Conservation (phyloP, 2,329 filamentous ascomycete genomes). For the Verticillium nubilum region DNA sequence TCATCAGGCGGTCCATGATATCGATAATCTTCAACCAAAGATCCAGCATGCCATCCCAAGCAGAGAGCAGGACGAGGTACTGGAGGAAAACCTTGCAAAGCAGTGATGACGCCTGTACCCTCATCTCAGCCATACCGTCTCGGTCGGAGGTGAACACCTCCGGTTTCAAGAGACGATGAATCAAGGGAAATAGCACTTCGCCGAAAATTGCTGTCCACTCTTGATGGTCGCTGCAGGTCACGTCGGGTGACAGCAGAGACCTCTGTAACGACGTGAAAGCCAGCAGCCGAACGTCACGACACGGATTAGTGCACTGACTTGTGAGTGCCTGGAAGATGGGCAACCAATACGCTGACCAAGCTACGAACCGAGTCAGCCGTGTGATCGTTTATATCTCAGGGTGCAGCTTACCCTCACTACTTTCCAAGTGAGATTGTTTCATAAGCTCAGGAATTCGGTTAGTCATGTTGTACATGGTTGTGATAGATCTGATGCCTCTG, state of each 20-base stretch:
- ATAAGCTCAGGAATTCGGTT: slow-evolving; percentile 79
- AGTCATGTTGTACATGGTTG: slow-evolving; percentile 77
- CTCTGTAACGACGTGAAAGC: slow-evolving; percentile 83
- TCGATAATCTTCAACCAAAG: slow-evolving; percentile 90
- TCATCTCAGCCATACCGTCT: slow-evolving; percentile 89
- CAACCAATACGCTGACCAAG: slow-evolving; percentile 97
- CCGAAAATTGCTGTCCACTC: slow-evolving; percentile 95
- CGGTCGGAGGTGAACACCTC: slow-evolving; percentile 91
- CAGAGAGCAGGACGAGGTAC: slow-evolving; percentile 78
- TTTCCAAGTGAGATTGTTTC: slow-evolving; percentile 87
- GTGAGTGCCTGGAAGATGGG: slow-evolving; percentile 88
- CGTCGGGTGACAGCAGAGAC: slow-evolving; percentile 75
- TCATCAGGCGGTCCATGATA: slow-evolving; percentile 94
- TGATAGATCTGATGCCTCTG: slow-evolving; percentile 75
- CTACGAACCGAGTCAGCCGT: slow-evolving; percentile 38
- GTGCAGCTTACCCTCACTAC: slow-evolving; percentile 59
- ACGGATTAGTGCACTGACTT: slow-evolving; percentile 88
- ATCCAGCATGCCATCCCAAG: slow-evolving; percentile 84
- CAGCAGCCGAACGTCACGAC: slow-evolving; percentile 84
- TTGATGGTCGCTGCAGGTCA: slow-evolving; percentile 76
- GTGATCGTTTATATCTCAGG: background rate
- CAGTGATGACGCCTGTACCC: slow-evolving; percentile 84
- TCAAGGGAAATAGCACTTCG: slow-evolving; percentile 89
- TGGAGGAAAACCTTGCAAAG: slow-evolving; percentile 95
- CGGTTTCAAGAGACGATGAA: slow-evolving; percentile 80